Percentiles rank a stretch among this genome's conserved stretches.
Conservation (phyloP, 352 stramenopile species). For the Pythium diclinum region DNA sequence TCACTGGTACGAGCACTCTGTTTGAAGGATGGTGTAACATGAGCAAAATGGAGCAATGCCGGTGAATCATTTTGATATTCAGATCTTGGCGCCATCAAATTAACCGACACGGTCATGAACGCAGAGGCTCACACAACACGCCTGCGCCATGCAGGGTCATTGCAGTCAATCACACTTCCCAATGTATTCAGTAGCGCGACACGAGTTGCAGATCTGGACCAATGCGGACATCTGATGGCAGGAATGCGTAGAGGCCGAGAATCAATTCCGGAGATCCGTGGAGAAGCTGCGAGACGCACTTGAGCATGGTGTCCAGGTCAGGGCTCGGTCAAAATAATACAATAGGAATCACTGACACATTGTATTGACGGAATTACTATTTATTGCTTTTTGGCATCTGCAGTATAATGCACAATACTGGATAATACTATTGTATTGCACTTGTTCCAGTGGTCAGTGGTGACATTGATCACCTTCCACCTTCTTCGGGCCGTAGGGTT, state of each 20-base stretch:
- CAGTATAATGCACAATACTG: not conserved
- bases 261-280: constrained; percentile 98
- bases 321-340: not conserved
- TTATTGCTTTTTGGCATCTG: not conserved
- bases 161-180: no score
- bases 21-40: no score
- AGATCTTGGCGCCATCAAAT: no score
- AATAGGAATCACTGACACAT: not conserved
- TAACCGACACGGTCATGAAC: no score
- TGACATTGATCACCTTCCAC: no score
- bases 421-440: not conserved
- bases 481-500: not conserved
- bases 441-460: no score
- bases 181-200: no score
- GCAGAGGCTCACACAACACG: not conserved
- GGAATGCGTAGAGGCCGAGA: constrained; percentile 99
- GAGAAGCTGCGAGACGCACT: constrained; percentile 95
- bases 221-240: constrained; percentile 93
- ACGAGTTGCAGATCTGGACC: no score
- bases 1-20: no score
- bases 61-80: no score
- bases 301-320: not conserved
- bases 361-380: not conserved
- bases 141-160: no score
- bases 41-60: no score